Evolutionary conservation across 805 yeast species (phyloP), one percentile per base, ranked within the genome.

Genomic region (Teunomyces stri): DNA sequence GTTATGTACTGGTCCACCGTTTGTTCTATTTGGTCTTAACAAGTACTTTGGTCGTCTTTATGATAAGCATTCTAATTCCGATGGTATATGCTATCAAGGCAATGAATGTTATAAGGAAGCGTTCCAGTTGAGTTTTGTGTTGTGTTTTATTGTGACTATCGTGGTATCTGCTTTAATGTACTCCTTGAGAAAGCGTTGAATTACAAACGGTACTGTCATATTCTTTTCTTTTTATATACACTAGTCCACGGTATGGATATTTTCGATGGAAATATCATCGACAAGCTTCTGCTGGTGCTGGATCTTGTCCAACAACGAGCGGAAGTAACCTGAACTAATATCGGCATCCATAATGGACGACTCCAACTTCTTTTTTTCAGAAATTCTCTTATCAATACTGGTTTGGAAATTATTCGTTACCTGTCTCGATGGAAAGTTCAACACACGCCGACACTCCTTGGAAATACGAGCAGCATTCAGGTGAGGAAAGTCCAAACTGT

Each of bases 391-490:
- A 52, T 87, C 94, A 34, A 89, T 74, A 41, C 79, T 65, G 0
- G 82, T 69, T 55, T 87, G 91, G 66, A 87, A 80, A 40, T 80
- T 79, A 38, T 80, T 78, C 55, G 85, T 79, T 4, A 94, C 88
- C 58, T 90, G 96, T 53, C 89, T 82, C 0, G 88, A 78, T 5
- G 98, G 98, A 58, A 76, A 84, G 58, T 79, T 81, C 57, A 94
- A 72, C 2, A 94, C 96, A 55, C 82, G 82, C 25, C 94, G 75
- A 48, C 89, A 87, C 61, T 92, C 98, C 54, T 80, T 82, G 0
- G 96, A 75, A 6, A 94, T 79, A 50, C 99, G 76, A 42, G 76
- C 78, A 0, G 96, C 82, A 61, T 91, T 92, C 39, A 74, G 57
- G 55, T 87, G 94, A 10, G 87, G 82, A 58, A 90, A 94, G 50